These are phyloP conservation scores for Candida tropicalis DNA, from an alignment of 1,139 yeast genomes.

Conservation along the genomic window DNA sequence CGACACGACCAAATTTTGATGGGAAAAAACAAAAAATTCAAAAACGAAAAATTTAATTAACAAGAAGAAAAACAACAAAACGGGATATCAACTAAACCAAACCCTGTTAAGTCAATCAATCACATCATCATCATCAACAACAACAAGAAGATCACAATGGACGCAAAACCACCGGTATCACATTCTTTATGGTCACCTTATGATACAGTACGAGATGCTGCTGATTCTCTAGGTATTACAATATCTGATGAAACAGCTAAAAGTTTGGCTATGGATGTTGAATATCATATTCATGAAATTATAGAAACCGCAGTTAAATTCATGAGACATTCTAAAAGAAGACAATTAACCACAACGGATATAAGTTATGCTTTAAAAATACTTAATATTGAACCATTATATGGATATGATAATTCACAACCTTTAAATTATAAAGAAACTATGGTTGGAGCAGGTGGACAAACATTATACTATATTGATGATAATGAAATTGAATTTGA, in stretches of 20 bases:
- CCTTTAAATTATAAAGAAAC: conserved; percentile 80
- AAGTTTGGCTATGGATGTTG: conserved; percentile 97
- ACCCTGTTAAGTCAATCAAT: too few relatives aligned
- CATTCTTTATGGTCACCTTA: conserved; percentile 97
- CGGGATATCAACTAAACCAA: too few relatives aligned
- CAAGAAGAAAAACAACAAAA: too few relatives aligned
- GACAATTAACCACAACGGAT: conserved; percentile 79
- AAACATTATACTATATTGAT: conserved; percentile 87
- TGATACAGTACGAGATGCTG: conserved; percentile 95
- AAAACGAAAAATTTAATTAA: too few relatives aligned
- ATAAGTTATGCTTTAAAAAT: conserved; percentile 80
- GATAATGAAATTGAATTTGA: conserved; percentile 94
- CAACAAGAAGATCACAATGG: conserved; percentile 25
- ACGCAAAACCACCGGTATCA: conserved; percentile 59
- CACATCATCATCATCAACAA: too few relatives aligned
- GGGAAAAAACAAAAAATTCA: too few relatives aligned
- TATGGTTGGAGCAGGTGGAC: conserved; percentile 83
- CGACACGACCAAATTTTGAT: too few relatives aligned
- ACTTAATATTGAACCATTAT: conserved; percentile 84
- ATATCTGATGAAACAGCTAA: conserved; percentile 92
- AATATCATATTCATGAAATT: conserved; percentile 93
- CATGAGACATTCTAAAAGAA: conserved; percentile 92
- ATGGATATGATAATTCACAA: conserved; percentile 67
- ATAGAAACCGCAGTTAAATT: conserved; percentile 94
- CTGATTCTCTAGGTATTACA: conserved; percentile 85